These are phyloP conservation scores for Termitomyces sp. DNA, from an alignment of 768 basidiomycete genomes.

Conservation along the genomic window DNA sequence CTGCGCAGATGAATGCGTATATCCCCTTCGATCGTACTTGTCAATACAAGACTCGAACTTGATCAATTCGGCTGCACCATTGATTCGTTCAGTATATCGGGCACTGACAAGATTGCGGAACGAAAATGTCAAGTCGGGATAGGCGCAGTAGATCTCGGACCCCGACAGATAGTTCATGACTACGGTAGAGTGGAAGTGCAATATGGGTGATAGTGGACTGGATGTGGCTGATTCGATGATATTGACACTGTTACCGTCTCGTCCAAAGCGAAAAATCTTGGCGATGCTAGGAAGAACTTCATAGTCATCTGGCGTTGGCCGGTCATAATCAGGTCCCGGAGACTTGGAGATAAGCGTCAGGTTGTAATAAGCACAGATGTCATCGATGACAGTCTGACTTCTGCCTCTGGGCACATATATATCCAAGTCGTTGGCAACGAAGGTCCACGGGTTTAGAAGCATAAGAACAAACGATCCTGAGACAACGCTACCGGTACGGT, in stretches of 20 bases:
- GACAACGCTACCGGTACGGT: background rate
- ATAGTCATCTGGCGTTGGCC: background rate
- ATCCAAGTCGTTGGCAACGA: background rate
- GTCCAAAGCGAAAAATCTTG: background rate
- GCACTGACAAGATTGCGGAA: background rate
- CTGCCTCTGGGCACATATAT: background rate
- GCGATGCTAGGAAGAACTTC: background rate
- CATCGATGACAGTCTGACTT: background rate
- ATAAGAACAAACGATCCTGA: background rate
- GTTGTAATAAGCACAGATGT: background rate
- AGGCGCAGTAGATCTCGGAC: background rate
- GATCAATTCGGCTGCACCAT: too few relatives aligned
- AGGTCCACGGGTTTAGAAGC: background rate
- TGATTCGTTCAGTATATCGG: background rate
- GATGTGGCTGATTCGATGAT: background rate
- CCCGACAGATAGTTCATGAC: background rate
- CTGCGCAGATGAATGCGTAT: background rate
- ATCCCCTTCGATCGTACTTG: background rate
- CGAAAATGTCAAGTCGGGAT: constrained; percentile 1
- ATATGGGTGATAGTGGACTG: background rate
- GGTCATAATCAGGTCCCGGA: background rate
- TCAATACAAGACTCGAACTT: background rate
- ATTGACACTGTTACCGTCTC: background rate
- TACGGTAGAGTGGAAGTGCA: background rate
- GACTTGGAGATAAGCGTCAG: background rate